phyloP scores from a whole-genome alignment of 768 basidiomycete species.

The Boletus huronensis region DNA sequence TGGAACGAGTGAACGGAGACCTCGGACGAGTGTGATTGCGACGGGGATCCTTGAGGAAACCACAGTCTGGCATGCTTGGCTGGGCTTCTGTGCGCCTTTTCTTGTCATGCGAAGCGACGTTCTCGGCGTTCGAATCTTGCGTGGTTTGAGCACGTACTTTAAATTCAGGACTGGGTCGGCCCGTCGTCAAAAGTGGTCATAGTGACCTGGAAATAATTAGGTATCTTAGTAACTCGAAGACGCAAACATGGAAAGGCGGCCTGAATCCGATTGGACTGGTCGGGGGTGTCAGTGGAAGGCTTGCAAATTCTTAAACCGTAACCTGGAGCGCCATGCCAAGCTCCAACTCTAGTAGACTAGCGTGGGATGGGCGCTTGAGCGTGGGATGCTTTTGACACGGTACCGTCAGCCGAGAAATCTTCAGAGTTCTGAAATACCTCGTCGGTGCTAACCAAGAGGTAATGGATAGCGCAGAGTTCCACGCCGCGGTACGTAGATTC shows the following conservation, averaged over 20 bases:
- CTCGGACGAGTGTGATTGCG: background rate
- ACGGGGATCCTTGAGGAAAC: background rate
- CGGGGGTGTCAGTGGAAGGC: background rate
- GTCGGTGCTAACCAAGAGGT: background rate
- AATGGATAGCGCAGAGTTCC: slow-evolving; percentile 64
- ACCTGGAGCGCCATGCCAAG: background rate
- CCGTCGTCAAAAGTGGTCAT: background rate
- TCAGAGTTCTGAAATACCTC: background rate
- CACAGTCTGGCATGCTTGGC: background rate
- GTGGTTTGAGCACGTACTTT: background rate
- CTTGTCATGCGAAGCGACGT: background rate
- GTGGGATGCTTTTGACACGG: background rate
- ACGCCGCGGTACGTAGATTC: slow-evolving; percentile 45
- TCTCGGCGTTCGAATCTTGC: background rate
- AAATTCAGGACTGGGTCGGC: background rate
- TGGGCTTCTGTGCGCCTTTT: background rate
- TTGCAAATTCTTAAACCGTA: background rate
- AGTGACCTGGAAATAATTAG: background rate
- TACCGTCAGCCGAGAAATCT: background rate
- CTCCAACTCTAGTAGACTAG: no score
- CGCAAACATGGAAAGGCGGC: background rate
- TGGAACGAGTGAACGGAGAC: background rate
- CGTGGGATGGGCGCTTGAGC: no score
- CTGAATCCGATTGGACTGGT: background rate
- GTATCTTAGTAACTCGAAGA: background rate